Conservation (phyloP, 2,329 filamentous ascomycete genomes). For the Ascochyta viciae-villosae region DNA sequence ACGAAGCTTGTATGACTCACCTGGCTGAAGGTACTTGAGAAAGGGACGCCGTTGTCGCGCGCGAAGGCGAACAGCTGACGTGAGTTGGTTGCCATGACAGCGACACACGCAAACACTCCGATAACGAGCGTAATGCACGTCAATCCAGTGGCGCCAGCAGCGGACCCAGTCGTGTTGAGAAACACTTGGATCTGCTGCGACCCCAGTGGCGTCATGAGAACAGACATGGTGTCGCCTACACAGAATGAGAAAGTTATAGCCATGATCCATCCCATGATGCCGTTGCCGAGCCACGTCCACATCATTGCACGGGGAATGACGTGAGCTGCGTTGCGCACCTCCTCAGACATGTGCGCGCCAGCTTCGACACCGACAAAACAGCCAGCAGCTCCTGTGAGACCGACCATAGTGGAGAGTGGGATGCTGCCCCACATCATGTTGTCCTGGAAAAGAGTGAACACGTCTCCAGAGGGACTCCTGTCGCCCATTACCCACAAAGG, state of each 20-base stretch:
- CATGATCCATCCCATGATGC: conserved; percentile 46
- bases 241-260: conserved; percentile 25
- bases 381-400: conserved; percentile 35
- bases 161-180: conserved; percentile 29
- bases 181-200: conserved; percentile 36
- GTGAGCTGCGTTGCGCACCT: conserved; percentile 35
- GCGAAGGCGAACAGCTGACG: conserved; percentile 41
- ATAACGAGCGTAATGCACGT: conserved; percentile 33
- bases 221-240: conserved; percentile 16
- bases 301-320: conserved; percentile 49
- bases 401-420: conserved; percentile 43
- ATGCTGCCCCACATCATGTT: conserved; percentile 44
- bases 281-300: conserved; percentile 45
- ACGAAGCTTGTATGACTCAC: conserved; percentile 1
- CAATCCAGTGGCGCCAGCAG: conserved; percentile 25
- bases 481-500: conserved; percentile 36
- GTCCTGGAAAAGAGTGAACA: conserved; percentile 40
- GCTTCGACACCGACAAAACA: conserved; percentile 37
- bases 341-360: conserved; percentile 42
- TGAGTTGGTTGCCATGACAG: conserved; percentile 31
- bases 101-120: conserved; percentile 27
- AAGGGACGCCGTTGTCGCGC: conserved; percentile 36
- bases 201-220: conserved; percentile 25
- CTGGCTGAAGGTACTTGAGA: conserved; percentile 33
- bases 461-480: conserved; percentile 19